Percentiles rank a stretch among this genome's conserved stretches.
Evolutionary conservation across 1,284 basidiomycete genomes (phyloP).

Genomic region (Fomitopsis schrenkii): DNA sequence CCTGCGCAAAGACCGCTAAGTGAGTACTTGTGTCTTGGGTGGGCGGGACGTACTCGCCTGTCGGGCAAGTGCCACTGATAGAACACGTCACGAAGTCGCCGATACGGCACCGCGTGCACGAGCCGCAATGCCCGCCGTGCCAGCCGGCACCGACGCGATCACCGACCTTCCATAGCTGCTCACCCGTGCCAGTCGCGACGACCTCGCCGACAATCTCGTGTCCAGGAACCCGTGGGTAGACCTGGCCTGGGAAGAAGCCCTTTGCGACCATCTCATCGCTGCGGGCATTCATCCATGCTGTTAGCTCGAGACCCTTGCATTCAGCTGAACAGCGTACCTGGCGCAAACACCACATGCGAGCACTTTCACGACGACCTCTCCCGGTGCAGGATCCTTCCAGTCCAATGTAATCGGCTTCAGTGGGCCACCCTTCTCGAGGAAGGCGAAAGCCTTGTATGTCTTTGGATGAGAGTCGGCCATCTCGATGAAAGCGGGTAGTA

Average conservation of each 20-base stretch:
- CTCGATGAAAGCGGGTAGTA: background rate
- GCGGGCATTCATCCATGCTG: background rate
- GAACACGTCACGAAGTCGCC: slow-evolving; percentile 20
- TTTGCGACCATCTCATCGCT: slow-evolving; percentile 1
- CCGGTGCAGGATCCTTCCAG: slow-evolving; percentile 20
- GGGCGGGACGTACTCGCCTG: slow-evolving; percentile 10
- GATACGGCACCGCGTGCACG: slow-evolving; percentile 18
- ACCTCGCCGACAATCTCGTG: slow-evolving; percentile 27
- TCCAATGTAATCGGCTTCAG: slow-evolving; percentile 17
- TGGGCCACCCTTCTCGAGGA: slow-evolving; percentile 16
- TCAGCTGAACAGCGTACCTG: slow-evolving; percentile 10
- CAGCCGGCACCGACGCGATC: slow-evolving; percentile 25
- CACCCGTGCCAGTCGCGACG: slow-evolving; percentile 17
- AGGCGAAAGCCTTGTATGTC: slow-evolving; percentile 24
- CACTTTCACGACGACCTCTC: slow-evolving; percentile 23
- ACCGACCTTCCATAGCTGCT: slow-evolving; percentile 21
- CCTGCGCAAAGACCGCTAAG: background rate
- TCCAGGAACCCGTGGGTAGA: slow-evolving; percentile 19
- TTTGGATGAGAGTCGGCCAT: slow-evolving; percentile 5
- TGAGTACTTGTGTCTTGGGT: too few relatives aligned
- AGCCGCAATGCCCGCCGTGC: slow-evolving; percentile 19
- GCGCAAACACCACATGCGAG: slow-evolving; percentile 23
- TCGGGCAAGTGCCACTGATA: slow-evolving; percentile 7
- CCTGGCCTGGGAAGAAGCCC: background rate
- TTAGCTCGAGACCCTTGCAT: background rate